Percentiles rank a stretch among this genome's conserved stretches.
phyloP scores from a whole-genome alignment of 192 early-diverging fungal species.

The Coemansia interrupta region DNA sequence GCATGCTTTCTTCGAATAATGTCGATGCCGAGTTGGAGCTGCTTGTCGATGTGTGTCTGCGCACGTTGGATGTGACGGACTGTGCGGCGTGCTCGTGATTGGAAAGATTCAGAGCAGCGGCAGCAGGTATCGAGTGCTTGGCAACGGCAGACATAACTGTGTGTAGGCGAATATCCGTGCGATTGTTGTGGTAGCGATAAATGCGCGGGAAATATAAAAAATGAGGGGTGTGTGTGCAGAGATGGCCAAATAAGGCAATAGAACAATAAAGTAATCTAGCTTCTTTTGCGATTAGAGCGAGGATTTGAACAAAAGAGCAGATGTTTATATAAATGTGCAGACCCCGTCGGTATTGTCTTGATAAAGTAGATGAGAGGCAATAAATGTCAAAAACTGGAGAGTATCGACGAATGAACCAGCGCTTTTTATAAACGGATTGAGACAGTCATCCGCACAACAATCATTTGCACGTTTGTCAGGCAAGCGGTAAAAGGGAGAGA shows the following conservation, averaged over 20 bases:
- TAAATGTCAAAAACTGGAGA: no score
- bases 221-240: neutral
- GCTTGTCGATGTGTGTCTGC: slow-evolving; percentile 45
- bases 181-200: neutral
- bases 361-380: no score
- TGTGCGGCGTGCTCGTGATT: slow-evolving; percentile 1
- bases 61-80: slow-evolving; percentile 12
- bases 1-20: neutral
- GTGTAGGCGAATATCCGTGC: neutral
- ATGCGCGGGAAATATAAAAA: neutral
- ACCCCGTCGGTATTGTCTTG: no score
- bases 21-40: slow-evolving; percentile 14
- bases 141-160: slow-evolving; percentile 1
- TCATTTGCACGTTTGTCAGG: no score
- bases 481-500: no score
- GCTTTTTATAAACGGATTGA: no score
- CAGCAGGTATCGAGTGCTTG: slow-evolving; percentile 1
- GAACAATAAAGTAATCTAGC: no score
- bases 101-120: slow-evolving; percentile 2
- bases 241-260: slow-evolving; percentile 6
- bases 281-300: no score
- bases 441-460: no score
- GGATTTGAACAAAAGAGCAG: neutral
- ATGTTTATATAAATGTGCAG: no score
- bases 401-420: no score